These are phyloP conservation scores for Monosporascus sp. DNA, from an alignment of 2,329 filamentous ascomycete genomes.

Conservation along the genomic window DNA sequence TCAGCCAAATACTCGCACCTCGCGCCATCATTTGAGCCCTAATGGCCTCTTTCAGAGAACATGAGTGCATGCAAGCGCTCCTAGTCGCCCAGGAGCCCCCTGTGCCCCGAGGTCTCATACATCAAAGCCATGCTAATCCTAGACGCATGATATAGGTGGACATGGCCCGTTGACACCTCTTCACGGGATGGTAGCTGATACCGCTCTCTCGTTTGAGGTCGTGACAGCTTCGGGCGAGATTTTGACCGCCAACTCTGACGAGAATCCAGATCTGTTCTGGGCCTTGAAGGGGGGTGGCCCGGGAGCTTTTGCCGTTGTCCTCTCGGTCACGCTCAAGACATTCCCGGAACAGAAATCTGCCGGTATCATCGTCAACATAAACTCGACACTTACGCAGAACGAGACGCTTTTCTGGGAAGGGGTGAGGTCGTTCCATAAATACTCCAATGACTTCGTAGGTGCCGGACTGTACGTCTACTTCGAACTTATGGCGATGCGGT, in stretches of 20 bases:
- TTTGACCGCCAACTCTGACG: constrained; percentile 35
- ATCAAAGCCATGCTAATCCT: constrained; percentile 17
- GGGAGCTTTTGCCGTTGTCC: constrained; percentile 46
- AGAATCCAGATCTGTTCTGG: constrained; percentile 52
- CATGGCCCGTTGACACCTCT: constrained; percentile 38
- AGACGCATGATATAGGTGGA: constrained; percentile 28
- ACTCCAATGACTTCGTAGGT: constrained; percentile 34
- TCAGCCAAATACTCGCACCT: too few species aligned
- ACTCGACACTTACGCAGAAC: constrained; percentile 28
- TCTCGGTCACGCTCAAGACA: constrained; percentile 47
- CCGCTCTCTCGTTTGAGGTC: constrained; percentile 40
- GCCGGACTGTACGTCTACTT: constrained; percentile 39
- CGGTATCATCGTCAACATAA: constrained; percentile 36
- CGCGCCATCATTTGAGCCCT: too few species aligned
- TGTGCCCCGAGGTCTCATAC: too few species aligned
- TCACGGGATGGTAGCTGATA: constrained; percentile 39
- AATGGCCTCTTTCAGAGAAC: too few species aligned
- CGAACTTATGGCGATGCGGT: constrained; percentile 33
- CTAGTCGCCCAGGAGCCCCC: too few species aligned
- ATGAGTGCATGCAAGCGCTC: too few species aligned
- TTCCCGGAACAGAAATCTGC: constrained; percentile 38
- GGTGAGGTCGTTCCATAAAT: constrained; percentile 41
- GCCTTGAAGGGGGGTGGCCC: constrained; percentile 49
- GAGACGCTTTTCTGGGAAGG: constrained; percentile 41
- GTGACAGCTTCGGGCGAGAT: constrained; percentile 39